Evolutionary conservation across 2,329 filamentous ascomycete species (phyloP), one percentile per base, ranked within the genome.

Genomic region (Cercospora sp.): DNA sequence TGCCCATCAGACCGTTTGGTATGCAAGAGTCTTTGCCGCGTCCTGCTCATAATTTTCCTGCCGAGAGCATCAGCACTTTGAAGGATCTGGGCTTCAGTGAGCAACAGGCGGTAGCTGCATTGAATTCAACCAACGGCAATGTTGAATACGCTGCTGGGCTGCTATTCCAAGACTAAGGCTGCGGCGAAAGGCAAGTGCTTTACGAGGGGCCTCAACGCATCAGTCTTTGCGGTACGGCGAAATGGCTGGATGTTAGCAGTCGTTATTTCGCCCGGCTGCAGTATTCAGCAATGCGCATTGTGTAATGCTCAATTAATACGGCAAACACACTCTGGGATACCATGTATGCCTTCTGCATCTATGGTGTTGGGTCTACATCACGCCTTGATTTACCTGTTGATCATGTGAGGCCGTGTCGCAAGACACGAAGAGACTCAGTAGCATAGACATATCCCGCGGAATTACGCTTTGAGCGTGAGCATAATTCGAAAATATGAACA

Each of bases 71-170:
- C 5, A 73, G 78, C 67, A 79, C 79, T 5, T 68, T 84, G 64
- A 79, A 81, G 6, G 81, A 80, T n/a, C 63, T 84, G 62, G 83
- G 83, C 1, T 83, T 84, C 68, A 79, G 75, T 60, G 76, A 80
- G 31, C 78, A 80, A 53, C 81, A 83, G 67, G 83, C 81, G n/a
- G 72, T 84, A 42, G 80, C 80, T 1, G 83, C 83, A 30, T 69
- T 85, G 67, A 83, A 83, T 72, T 79, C 80, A 8, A 84, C 82
- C 16, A 79, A 80, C n/a, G 82, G 83, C 1, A 81, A 84, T 67
- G 81, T 83, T 7, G 83, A 84, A 62, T 77, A 82, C 67, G 83
- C 83, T 6, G 83, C 83, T 26, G 81, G 80, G 9, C 77, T 84
- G 23, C 69, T 84, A 42, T 83, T 84, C 64, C 80, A 83, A 60